phyloP scores from a whole-genome alignment of 768 basidiomycete genomes.

The Leccinum obscurum region DNA sequence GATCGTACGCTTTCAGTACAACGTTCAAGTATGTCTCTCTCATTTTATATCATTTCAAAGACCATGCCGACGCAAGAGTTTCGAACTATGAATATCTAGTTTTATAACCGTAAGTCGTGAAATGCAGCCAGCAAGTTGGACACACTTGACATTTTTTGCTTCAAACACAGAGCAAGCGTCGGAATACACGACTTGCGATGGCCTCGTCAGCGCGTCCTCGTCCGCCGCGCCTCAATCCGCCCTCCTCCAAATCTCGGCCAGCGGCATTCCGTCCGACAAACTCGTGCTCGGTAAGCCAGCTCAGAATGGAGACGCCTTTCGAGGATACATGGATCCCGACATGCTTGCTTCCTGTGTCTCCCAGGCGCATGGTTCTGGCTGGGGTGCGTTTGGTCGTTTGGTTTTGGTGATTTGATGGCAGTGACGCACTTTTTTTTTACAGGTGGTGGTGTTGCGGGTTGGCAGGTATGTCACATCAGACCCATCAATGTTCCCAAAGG shows the following conservation, averaged over 20 bases:
- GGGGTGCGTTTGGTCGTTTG: constrained; percentile 10
- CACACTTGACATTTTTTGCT: neutral
- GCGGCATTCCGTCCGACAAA: constrained; percentile 62
- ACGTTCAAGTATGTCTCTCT: constrained; percentile 35
- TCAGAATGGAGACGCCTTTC: no score
- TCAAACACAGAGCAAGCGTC: constrained; percentile 32
- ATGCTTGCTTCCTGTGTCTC: constrained; percentile 58
- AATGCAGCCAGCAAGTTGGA: no score
- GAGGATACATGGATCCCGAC: constrained; percentile 49
- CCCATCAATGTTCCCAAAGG: neutral
- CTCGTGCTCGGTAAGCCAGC: constrained; percentile 78
- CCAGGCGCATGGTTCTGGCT: constrained; percentile 41
- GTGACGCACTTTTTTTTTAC: neutral
- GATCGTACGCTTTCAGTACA: constrained; percentile 33
- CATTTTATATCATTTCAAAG: no score
- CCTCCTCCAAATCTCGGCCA: constrained; percentile 49
- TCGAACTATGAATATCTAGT: constrained; percentile 3
- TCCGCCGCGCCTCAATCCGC: constrained; percentile 41
- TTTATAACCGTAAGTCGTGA: constrained; percentile 21
- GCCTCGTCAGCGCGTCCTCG: constrained; percentile 41
- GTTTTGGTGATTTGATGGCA: neutral
- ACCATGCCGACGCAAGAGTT: neutral
- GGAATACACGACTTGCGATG: constrained; percentile 38
- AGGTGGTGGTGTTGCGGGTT: constrained; percentile 41
- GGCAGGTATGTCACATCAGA: constrained; percentile 25